Evolutionary conservation across 768 basidiomycete genomes (phyloP), one percentile per base, ranked within the genome.

Genomic region (Auriscalpium microsporum): DNA sequence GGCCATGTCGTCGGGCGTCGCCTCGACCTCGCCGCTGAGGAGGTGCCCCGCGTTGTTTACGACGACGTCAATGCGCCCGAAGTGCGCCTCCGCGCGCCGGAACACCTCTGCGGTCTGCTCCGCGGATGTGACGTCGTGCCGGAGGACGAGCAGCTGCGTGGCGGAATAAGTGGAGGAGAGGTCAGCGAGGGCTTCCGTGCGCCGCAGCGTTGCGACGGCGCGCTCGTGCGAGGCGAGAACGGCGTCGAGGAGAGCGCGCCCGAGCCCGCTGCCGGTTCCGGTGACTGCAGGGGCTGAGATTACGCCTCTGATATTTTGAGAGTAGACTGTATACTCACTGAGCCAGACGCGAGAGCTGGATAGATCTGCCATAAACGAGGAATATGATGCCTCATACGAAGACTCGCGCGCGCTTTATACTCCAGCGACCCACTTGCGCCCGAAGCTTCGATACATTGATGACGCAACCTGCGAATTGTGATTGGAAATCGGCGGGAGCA

Each of bases 31-130:
- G 17, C 54, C 48, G 5, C 4, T 14, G 16, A 55, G 37, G 13
- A 8, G 11, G 37, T 48, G 38, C 13, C 54, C 48, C 8, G 48
- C 48, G 21, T 42, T 40, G 48, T 55, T 55, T 5, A 55, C 54
- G 11, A 55, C 54, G 28, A 55, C 54, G 23, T 55, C 54, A 13
- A 55, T 19, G 14, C 54, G 34, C 36, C 21, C n/a, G 37, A 55
- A 49, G 21, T 28, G 46, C 35, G 8, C 17, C 37, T 48, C 35
- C 4, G 36, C 28, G 11, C 14, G 33, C 34, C 13, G n/a, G 54
- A 55, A 55, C 8, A 44, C 35, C 14, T 21, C 17, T 3, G 48
- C 54, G 28, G 49, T 55, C 23, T 55, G 36, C 7, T 11, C 40
- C 0, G 36, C 10, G 10, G 48, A 8, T 9, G 40, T 38, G 10